phyloP scores from a whole-genome alignment of 2,329 filamentous ascomycete genomes.

The Elsinoe batatas region DNA sequence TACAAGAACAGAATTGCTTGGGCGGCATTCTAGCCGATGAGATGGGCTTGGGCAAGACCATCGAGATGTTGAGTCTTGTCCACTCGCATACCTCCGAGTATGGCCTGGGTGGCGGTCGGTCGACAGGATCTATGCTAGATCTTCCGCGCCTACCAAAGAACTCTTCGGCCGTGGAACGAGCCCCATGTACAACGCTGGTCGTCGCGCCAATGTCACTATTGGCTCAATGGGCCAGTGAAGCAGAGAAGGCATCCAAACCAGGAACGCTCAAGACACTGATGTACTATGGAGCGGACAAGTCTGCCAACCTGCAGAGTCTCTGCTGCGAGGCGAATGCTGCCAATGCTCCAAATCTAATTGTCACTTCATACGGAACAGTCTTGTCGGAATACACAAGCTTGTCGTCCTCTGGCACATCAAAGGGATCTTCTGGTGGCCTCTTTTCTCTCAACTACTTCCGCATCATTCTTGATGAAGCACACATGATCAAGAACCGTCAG shows the following conservation, averaged over 20 bases:
- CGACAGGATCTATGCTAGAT: conserved; percentile 39
- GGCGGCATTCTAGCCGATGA: conserved; percentile 91
- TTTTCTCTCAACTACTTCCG: conserved; percentile 94
- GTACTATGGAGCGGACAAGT: conserved; percentile 87
- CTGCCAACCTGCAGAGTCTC: conserved; percentile 63
- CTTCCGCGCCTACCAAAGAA: conserved; percentile 53
- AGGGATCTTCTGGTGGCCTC: conserved; percentile 54
- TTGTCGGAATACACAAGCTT: conserved; percentile 81
- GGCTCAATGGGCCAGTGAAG: conserved; percentile 95
- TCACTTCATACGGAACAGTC: conserved; percentile 89
- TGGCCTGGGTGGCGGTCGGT: conserved; percentile 12
- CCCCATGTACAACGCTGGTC: conserved; percentile 84
- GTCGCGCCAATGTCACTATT: conserved; percentile 95
- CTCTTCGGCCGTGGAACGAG: conserved; percentile 50
- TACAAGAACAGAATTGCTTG: conserved; percentile 87
- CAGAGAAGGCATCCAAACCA: conserved; percentile 75
- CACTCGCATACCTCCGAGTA: conserved; percentile 65
- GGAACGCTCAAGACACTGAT: conserved; percentile 76
- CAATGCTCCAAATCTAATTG: conserved; percentile 77
- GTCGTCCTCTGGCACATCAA: conserved; percentile 54
- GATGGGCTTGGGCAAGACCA: conserved; percentile 97
- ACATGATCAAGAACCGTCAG: conserved; percentile 76
- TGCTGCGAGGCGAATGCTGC: conserved; percentile 65
- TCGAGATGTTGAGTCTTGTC: conserved; percentile 92
- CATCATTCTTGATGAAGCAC: conserved; percentile 89